Base-by-base conservation (phyloP, 2,329 filamentous ascomycete species). In the Mycosphaerelloides madeirae region DNA sequence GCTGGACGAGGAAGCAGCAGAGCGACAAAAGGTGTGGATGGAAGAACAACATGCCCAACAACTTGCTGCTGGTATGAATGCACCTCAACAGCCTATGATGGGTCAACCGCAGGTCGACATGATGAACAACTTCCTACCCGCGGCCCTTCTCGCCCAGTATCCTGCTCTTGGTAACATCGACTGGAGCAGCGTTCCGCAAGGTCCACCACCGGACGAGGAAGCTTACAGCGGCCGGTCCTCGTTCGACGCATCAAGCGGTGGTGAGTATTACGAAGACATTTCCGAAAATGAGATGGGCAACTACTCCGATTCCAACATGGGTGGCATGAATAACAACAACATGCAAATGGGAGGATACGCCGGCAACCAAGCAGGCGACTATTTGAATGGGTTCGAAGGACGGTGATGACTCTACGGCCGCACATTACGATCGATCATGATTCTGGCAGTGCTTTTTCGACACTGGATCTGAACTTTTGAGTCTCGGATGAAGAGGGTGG, bases 131-230 rank as follows among this genome's bases (percentile, higher is more conserved):
- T 71, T 78, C 32, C 75, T 97, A n/a, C 93, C 93, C 1, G 86
- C 87, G 3, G 91, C 91, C 1, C 72, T 98, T 38, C 72, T 97
- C 31, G 85, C 86, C 14, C 93, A 97, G 61, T 97, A 96, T 65
- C 93, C 93, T 11, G 90, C 88, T 3, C 72, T 98, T n/a, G 89
- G 90, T 18, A 85, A 83, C 42, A 78, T 97, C 63, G 90, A 91
- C 61, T 97, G 91, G 90, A 77, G 78, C 14, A 78, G 83, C 41
- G 78, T 94, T 62, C 78, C 83, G 32, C 77, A 84, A n/a, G 74
- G 56, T 5, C 50, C 52, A 7, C 55, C 57, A 14, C 53, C 55
- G 0, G 55, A 62, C 9, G 54, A 76, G 6, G 80, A 81, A 14
- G 75, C 45, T 14, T 46, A 87, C 49, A 87, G 83, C 57, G 85